These are phyloP conservation scores for Willaertia magna DNA, from an alignment of 208 protist species.

Conservation along the genomic window DNA sequence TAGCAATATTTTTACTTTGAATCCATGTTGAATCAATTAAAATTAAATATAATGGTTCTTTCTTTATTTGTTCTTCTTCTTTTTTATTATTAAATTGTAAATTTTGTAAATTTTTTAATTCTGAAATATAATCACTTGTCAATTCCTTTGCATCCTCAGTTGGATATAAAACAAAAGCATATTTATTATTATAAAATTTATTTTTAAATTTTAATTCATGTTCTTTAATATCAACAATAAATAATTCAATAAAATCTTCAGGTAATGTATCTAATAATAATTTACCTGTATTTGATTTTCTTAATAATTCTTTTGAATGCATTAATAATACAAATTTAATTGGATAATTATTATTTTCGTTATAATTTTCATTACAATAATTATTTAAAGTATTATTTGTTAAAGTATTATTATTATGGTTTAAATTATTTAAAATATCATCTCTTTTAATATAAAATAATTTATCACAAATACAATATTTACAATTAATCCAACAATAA, in stretches of 20 bases:
- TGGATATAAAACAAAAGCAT: background rate
- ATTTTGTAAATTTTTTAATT: background rate
- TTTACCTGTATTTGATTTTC: background rate
- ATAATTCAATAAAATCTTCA: background rate
- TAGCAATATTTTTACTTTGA: background rate
- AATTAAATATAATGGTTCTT: background rate
- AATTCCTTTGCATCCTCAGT: background rate
- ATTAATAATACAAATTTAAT: background rate
- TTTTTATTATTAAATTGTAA: background rate
- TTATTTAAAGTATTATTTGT: background rate
- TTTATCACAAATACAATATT: background rate
- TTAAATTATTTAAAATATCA: no score
- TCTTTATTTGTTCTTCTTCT: background rate
- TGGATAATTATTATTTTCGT: background rate
- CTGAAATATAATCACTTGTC: background rate
- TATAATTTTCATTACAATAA: background rate
- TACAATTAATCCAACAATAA: background rate
- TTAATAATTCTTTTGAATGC: background rate
- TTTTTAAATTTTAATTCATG: background rate
- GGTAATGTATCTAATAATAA: background rate
- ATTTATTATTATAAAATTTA: background rate
- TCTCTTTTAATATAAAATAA: background rate
- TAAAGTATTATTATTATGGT: background rate
- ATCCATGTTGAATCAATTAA: background rate
- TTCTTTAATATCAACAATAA: background rate